Base-by-base conservation (phyloP, 1,139 yeast genomes). In the Pichia sp. region DNA sequence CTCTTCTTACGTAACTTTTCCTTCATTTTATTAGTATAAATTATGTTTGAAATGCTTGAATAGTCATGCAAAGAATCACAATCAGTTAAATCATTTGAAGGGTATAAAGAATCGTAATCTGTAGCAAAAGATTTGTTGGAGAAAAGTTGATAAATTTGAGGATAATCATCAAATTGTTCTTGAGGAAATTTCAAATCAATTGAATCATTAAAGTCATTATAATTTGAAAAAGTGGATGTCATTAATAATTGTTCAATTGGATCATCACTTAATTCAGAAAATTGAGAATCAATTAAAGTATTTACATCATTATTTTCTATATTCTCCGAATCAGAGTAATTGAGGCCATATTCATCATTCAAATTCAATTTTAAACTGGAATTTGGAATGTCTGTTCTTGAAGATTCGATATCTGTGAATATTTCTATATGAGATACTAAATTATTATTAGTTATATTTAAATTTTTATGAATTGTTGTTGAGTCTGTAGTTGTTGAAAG, bases 1-100 rank as follows among this genome's bases (percentile, higher is more conserved):
- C 43, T 43, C 35, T 47, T 44, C 28, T 29, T 40, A 23, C 51
- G 43, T 36, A 47, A 35, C 37, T 47, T 42, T 22, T 47, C 49
- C 25, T 47, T 47, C 25, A 47, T 35, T 26, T 45, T 47, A 24
- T 42, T 42, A 1, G 48, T 45, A 26, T 47, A 45, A 8, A 47
- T 42, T 3, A 47, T 47, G 23, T 47, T 47, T n/a, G 47, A 47
- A 12, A 45, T 35, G 20, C 45, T 42, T 6, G 51, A 47, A 32
- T 29, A 35, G 24, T 42, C 41, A 22, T 47, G 41, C 2, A 45
- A 24, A 3, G 50, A 42, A 38, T 45, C 25, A 20, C 38, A 40
- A 26, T 45, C 42, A 8, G 38, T 22, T n/a, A 24, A 33, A 24
- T 33, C 36, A 12, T 24, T 33, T 6, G 8, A 4, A 6, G 11